Evolutionary conservation across 805 yeast genomes (phyloP).

Genomic region (Nakazawaea ernobii): DNA sequence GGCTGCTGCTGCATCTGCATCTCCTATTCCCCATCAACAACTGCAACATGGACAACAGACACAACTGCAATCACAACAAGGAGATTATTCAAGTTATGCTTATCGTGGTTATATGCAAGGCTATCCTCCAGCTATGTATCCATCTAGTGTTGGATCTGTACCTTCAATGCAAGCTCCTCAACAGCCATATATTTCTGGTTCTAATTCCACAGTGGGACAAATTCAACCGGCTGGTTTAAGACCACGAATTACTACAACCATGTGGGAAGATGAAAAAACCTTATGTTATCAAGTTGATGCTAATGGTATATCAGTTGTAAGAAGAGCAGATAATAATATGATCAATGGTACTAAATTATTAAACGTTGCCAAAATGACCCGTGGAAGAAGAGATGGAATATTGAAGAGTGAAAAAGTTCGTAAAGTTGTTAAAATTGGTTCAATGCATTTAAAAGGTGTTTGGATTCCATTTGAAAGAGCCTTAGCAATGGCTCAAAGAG

Average conservation of each 20-base stretch:
- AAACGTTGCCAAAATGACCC: conserved; percentile 68
- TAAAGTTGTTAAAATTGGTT: conserved; percentile 69
- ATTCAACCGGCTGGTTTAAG: conserved; percentile 37
- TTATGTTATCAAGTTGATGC: conserved; percentile 70
- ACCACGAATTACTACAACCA: conserved; percentile 64
- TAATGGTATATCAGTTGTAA: conserved; percentile 58
- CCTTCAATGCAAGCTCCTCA: conserved; percentile 3
- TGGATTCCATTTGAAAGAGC: conserved; percentile 77
- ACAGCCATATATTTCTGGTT: neutral
- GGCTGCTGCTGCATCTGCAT: neutral
- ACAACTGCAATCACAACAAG: neutral
- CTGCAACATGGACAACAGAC: conserved; percentile 6
- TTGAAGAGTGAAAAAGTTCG: conserved; percentile 60
- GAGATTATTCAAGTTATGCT: conserved; percentile 4
- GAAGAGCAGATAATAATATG: conserved; percentile 69
- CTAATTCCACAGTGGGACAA: conserved; percentile 24
- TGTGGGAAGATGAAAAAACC: conserved; percentile 75
- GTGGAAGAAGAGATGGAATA: conserved; percentile 70
- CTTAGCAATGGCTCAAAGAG: conserved; percentile 61
- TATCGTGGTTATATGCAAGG: conserved; percentile 8
- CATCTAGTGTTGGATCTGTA: neutral
- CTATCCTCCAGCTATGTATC: conserved; percentile 1
- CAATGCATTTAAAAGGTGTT: conserved; percentile 69
- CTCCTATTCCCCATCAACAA: conserved; percentile 1
- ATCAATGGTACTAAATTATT: conserved; percentile 66